Evolutionary conservation across 495 filamentous ascomycete genomes (phyloP), one percentile per base, ranked within the genome.

Genomic region (Trichodelitschia bisporula): DNA sequence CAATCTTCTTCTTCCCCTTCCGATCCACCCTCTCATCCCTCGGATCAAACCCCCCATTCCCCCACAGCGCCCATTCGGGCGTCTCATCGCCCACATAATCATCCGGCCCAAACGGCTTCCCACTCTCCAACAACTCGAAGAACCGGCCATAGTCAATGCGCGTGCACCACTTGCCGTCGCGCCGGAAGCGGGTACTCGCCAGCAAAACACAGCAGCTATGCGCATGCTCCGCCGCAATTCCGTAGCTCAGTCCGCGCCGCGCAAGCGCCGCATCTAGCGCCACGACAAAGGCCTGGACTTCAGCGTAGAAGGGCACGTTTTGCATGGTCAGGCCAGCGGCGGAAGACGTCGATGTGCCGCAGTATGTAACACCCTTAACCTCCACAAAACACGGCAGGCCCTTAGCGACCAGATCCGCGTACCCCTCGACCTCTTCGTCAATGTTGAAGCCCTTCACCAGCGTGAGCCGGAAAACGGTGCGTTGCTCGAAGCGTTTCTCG

Each of bases 361-460:
- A 95, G 58, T 82, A 95, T 0, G 84, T 95, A 12, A 95, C 84
- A 13, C 84, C 84, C 54, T 95, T 95, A 43, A 92, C 64, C 51
- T 95, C 84, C 14, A 92, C 67, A 41, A 95, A 90, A 46, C 75
- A 77, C 0, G 83, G 84, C 26, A 91, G 53, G 1, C 72, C 84
- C 35, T 64, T 61, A 43, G 78, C 73, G 15, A 93, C 74, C 8
- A 95, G 64, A 44, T 82, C 68, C 0, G 84, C 84, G 47, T 95
- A 95, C 2, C 86, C 84, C 35, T 71, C 61, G 1, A 72, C 78
- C 50, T 92, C 84, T 34, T 90, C 79, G 11, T 90, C 84, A 40
- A 95, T 64, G 44, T 95, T 95, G 59, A 95, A 95, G 1, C 77
- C 72, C 54, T 93, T 92, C 41, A 95, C 84, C 3, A 95, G 67